A percentile compares a stretch with the other conserved stretches of the same genome.
These are phyloP conservation scores for Suhomyces choctaworum DNA, from an alignment of 1,139 yeast genomes.

Conservation along the genomic window DNA sequence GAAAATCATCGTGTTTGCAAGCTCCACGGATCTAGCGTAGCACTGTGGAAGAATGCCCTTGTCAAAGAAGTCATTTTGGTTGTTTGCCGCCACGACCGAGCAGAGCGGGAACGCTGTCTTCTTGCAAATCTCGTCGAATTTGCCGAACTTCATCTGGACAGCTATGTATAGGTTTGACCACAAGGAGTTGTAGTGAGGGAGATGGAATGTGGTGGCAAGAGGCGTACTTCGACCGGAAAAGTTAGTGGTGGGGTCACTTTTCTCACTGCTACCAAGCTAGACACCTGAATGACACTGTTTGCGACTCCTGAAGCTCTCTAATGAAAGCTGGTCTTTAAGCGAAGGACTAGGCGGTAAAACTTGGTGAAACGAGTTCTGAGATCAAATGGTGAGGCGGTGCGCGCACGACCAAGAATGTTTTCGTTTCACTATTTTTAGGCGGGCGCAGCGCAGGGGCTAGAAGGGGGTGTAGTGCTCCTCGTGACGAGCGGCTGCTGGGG, in stretches of 20 bases:
- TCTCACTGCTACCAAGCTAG: no score
- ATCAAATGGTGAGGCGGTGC: conserved; percentile 1
- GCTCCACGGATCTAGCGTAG: conserved; percentile 79
- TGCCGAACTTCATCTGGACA: conserved; percentile 57
- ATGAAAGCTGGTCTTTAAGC: no score
- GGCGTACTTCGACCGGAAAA: no score
- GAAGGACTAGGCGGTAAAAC: neutral
- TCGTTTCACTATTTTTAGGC: conserved; percentile 8
- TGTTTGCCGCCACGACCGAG: conserved; percentile 53
- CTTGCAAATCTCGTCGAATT: conserved; percentile 65
- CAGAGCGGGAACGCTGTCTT: conserved; percentile 79
- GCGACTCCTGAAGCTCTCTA: no score
- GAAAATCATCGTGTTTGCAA: conserved; percentile 89
- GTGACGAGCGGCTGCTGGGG: no score
- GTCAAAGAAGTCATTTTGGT: conserved; percentile 29
- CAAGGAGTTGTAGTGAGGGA: no score
- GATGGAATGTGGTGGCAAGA: no score
- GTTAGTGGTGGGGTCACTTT: no score
- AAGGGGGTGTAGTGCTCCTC: no score
- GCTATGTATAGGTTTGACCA: no score
- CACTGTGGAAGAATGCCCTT: conserved; percentile 74
- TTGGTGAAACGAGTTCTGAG: neutral
- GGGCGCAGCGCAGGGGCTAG: neutral
- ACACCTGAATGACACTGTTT: no score
- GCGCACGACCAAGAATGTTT: conserved; percentile 8